Base-by-base conservation (phyloP, 1,284 basidiomycete species). In the Fistulina hepatica region DNA sequence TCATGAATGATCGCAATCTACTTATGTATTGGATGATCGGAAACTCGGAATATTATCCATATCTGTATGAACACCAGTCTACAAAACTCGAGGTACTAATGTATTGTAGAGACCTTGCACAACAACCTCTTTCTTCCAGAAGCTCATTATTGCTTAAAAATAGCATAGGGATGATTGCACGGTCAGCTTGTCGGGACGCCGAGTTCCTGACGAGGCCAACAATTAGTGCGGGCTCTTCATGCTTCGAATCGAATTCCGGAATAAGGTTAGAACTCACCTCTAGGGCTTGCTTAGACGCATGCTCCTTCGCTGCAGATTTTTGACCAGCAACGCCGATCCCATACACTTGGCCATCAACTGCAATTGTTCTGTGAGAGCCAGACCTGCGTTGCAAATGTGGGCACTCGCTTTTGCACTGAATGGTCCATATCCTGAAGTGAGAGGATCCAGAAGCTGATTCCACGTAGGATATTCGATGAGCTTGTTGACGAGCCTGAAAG, bases 351-450 rank as follows among this genome's bases (percentile, higher is more conserved):
- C 28, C 28, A 19, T 31, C 28, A 11, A 31, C 28, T 31, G 15
- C 19, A n/a, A 13, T 8, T 11, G 10, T 10, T 8, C 28, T 13
- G 15, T 13, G 19, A 31, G 28, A 31, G 9, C 15, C 28, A 16
- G 19, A 8, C 9, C 15, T 31, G 3, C 15, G 16, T 33, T 24
- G 27, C 10, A 27, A 21, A 32, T 22, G 22, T 32, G 33, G 20
- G 9, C 13, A 49, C 65, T 45, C 45, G 75, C 77, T 60, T 58
- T 73, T 77, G 53, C 71, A 77, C 17, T 60, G 51, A 6, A 65
- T 52, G 4, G 60, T 71, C 76, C 76, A 81, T 17, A 48, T 39
- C 30, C 58, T 46, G 7, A 56, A 52, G 42, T 69, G 51, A 5
- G 61, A 47, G 2, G 61, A 63, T 1, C 76, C 76, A 6, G 50